Evolutionary conservation across 169 alveolate species (phyloP), one percentile per base, ranked within the genome.

Genomic region (Plasmodium berghei): DNA sequence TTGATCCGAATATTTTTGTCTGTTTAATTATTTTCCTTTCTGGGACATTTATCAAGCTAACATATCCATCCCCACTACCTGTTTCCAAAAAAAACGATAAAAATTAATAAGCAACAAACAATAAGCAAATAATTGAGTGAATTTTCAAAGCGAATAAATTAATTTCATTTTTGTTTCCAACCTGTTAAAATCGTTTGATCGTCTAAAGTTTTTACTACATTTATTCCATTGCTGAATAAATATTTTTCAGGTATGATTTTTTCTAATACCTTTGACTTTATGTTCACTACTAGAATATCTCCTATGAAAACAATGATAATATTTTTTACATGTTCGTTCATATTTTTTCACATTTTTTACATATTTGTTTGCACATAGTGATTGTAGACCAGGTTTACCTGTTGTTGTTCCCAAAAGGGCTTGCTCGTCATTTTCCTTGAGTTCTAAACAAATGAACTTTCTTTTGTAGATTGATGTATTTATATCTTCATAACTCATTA

Each of bases 21-120:
- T 83, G 67, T 20, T 54, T 83, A 12, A 83, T n/a, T 34, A 83
- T 26, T 45, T 83, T 83, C 20, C 56, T 83, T 67, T 83, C 90
- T 9, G 34, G 64, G n/a, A 83, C 63, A 62, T 56, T 64, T 56
- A 83, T 55, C 45, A 83, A 56, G 55, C 90, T 83, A 0, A 83
- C 72, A 16, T 66, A 66, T 14, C 90, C 90, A 72, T 83, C 90
- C 22, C 90, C 90, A 34, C 90, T 83, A 18, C 90, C 90, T 83
- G 66, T n/a, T n/a, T 5, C 1, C 24, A 49, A 70, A 22, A 49
- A 20, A 70, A 22, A 14, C 1, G 14, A 2, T 9, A 5, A 61
- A 61, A 61, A 61, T 22, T 10, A 22, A 1, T 34, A 34, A 4
- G 42, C 5, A 34, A 28, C 3, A 28, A n/a, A n/a, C n/a, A 5